Evolutionary conservation across 306 rosid genomes (phyloP), one percentile per base, ranked within the genome.

Genomic region (Quercus berberidifolia): DNA sequence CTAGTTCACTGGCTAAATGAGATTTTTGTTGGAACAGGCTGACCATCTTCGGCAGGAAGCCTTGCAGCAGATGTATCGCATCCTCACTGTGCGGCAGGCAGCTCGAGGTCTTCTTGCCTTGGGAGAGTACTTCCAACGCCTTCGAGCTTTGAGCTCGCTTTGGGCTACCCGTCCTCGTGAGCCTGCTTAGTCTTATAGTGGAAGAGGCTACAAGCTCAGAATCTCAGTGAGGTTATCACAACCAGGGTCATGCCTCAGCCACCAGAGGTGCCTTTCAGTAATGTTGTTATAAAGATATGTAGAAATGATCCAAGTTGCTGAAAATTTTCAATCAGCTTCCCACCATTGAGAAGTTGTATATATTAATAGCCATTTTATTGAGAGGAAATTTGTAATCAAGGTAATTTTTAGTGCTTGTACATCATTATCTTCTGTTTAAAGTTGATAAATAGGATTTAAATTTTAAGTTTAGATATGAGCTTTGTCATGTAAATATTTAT

Each of bases 111-210:
- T 92, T 43, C 92, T 93, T 83, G 89, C 82, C 35, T 77, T 95
- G 75, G 98, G 97, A 11, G 98, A 92, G 78, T 91, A 92, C 82
- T 92, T 91, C 80, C 91, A 93, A 72, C 92, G 98, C 49, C 74
- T 95, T 23, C 82, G 97, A 58, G 91, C 87, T 38, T 90, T 95
- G 90, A 92, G 99, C 94, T 76, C 81, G 6, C 92, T 90, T 25
- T 95, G 96, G 98, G 87, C 87, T 31, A 79, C 81, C 76, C 91
- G 92, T 62, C 79, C 91, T 51, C 84, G 72, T 46, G 87, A 87
- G 76, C 90, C 88, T 79, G 78, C 94, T 82, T 88, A 86, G 83
- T 79, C 78, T 71, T 62, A 75, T 13, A 60, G 20, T 15, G 63
- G 75, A 26, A 28, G 77, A 69, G 82, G 41, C 41, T 69, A 58